Evolutionary conservation across 192 early-diverging fungal species (phyloP).

Genomic region (Umbelopsis vinacea): DNA sequence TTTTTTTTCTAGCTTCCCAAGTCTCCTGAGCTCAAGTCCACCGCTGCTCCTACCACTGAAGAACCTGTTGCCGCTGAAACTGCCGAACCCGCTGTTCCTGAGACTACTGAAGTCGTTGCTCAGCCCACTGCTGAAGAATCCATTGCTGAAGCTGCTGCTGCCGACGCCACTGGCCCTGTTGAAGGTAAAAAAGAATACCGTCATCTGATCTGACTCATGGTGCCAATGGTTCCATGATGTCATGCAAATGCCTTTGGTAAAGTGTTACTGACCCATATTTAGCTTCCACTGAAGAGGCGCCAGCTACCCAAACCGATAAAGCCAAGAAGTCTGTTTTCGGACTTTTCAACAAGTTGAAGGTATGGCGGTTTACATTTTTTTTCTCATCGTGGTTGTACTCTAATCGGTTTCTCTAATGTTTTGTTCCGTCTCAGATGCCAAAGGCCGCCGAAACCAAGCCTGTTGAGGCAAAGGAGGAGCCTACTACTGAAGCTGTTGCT

Average conservation of each 20-base stretch:
- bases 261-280: neutral
- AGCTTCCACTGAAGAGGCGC: neutral
- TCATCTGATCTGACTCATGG: constrained; percentile 7
- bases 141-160: neutral
- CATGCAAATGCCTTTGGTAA: neutral
- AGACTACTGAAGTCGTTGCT: constrained; percentile 5
- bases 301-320: constrained; percentile 5
- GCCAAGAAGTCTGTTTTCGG: constrained; percentile 21
- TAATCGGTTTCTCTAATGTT: neutral
- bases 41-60: neutral
- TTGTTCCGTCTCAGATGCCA: neutral
- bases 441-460: constrained; percentile 4
- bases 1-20: constrained; percentile 10
- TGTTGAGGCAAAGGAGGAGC: neutral
- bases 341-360: constrained; percentile 17
- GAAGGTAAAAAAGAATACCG: constrained; percentile 14
- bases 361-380: neutral
- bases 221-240: constrained; percentile 9
- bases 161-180: constrained; percentile 11
- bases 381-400: neutral
- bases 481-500: neutral
- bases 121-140: neutral
- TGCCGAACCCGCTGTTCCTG: neutral
- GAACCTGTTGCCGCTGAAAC: neutral
- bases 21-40: constrained; percentile 13